Evolutionary conservation across 2,329 filamentous ascomycete genomes (phyloP), one percentile per base, ranked within the genome.

Genomic region (Coniochaeta sp.): DNA sequence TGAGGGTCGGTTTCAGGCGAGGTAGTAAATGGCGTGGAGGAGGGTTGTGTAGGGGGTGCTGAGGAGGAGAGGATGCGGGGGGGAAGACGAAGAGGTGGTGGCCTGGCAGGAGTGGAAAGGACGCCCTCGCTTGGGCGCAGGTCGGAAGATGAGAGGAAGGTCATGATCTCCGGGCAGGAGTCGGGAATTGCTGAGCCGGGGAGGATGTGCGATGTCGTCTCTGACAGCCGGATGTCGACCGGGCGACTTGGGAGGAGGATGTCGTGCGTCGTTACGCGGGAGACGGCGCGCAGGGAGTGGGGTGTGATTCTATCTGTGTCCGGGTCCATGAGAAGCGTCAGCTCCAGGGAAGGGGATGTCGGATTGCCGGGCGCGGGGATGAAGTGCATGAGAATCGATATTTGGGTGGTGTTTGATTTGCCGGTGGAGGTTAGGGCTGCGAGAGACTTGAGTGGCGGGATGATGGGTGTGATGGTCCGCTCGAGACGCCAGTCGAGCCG

Each of bases 191-290:
- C 53, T 4, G 50, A 28, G 27, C 61, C 65, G 10, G 55, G 51
- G 12, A 74, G 61, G 16, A 55, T 49, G 52, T 59, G 63, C 32
- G 67, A 64, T 6, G 67, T 61, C 16, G 62, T 61, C 61, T 76
- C 73, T 2, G 63, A 62, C 40, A 81, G 54, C 35, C 76, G 76
- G 32, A 76, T 60, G 56, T 82, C 79, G 48, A 81, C 71, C 47
- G 64, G 66, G 28, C 71, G 65, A 0, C 59, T 52, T 1, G 78
- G 78, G 4, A 78, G 65, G 31, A 79, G 61, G 4, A 77, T 60
- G 57, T 81, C 76, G 48, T 63, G 57, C n/a, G 62, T 54, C 51
- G 64, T 65, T 1, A 61, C 61, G n/a, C 66, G 58, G 31, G 64
- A 61, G 26, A 82, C 61, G 35, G 71, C 67, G 5, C 68, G 61